Percentiles rank a stretch among this genome's conserved stretches.
Evolutionary conservation across 257 asterid species (phyloP).

Genomic region (Paraleonurus japonicus): DNA sequence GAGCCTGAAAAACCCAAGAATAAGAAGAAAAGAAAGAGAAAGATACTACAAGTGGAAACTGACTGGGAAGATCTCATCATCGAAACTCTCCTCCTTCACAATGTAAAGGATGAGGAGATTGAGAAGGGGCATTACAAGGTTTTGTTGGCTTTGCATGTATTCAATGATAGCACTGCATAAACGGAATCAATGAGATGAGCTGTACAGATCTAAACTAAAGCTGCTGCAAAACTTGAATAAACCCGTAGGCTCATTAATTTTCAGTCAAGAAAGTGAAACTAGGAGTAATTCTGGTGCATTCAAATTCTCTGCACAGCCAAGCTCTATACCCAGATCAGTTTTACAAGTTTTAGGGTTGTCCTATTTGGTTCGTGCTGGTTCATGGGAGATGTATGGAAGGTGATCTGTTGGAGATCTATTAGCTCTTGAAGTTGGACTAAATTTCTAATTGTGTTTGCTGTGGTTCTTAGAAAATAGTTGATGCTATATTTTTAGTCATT

Average conservation of each 20-base stretch:
- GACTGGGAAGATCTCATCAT: no score
- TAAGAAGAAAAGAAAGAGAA: slow-evolving; percentile 49
- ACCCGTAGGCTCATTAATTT: slow-evolving; percentile 58
- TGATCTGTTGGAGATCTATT: slow-evolving; percentile 33
- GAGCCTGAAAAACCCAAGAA: slow-evolving; percentile 31
- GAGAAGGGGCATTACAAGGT: slow-evolving; percentile 75
- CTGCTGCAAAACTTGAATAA: slow-evolving; percentile 47
- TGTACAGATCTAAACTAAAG: neutral
- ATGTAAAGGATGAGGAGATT: slow-evolving; percentile 72
- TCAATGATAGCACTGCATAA: slow-evolving; percentile 25
- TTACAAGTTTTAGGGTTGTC: slow-evolving; percentile 83
- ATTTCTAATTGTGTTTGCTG: slow-evolving; percentile 6
- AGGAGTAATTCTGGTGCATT: slow-evolving; percentile 32
- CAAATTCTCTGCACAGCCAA: slow-evolving; percentile 75
- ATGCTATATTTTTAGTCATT: neutral
- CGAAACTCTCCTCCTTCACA: slow-evolving; percentile 82
- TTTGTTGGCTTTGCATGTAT: slow-evolving; percentile 75
- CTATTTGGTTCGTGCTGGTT: slow-evolving; percentile 81
- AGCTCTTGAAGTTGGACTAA: slow-evolving; percentile 14
- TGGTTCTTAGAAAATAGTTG: neutral
- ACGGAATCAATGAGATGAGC: neutral
- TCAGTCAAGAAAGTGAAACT: slow-evolving; percentile 58
- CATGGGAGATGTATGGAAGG: slow-evolving; percentile 99
- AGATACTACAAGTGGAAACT: slow-evolving; percentile 35
- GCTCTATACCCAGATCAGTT: slow-evolving; percentile 82